These are phyloP conservation scores for Oryza longistaminata DNA, from an alignment of 176 grass and related monocot species.

Conservation along the genomic window DNA sequence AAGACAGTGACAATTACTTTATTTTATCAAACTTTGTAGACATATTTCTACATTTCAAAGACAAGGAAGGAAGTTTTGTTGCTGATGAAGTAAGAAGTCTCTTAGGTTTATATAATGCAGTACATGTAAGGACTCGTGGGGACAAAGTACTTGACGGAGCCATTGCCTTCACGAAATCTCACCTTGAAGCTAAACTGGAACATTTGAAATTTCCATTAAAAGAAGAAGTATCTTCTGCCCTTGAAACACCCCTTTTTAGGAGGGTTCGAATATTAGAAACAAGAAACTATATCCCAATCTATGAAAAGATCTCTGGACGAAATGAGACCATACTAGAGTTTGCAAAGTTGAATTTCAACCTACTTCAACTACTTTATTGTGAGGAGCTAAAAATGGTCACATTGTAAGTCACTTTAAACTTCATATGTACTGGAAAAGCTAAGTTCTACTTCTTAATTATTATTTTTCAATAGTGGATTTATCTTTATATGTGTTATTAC, in stretches of 20 bases:
- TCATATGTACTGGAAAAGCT: no score
- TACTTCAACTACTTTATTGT: constrained; percentile 35
- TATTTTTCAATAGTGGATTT: background rate
- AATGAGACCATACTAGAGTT: constrained; percentile 19
- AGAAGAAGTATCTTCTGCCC: constrained; percentile 9
- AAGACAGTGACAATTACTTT: background rate
- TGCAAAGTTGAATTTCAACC: constrained; percentile 47
- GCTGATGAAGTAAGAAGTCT: background rate
- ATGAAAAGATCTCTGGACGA: constrained; percentile 13
- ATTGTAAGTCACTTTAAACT: constrained; percentile 18
- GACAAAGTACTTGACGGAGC: constrained; percentile 32
- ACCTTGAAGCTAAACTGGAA: background rate
- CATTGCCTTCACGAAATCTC: background rate
- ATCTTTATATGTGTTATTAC: background rate
- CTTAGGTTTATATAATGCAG: constrained; percentile 34
- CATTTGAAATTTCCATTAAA: background rate
- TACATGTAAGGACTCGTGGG: constrained; percentile 8
- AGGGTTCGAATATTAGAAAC: constrained; percentile 37
- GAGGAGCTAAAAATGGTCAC: constrained; percentile 34
- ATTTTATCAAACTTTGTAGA: constrained; percentile 26
- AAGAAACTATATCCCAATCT: constrained; percentile 32
- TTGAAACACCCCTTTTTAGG: constrained; percentile 25
- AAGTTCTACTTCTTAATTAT: no score
- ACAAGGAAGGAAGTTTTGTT: background rate
- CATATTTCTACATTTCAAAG: constrained; percentile 22